Base-by-base conservation (phyloP, 495 filamentous ascomycete genomes). In the Tuber calosporum region DNA sequence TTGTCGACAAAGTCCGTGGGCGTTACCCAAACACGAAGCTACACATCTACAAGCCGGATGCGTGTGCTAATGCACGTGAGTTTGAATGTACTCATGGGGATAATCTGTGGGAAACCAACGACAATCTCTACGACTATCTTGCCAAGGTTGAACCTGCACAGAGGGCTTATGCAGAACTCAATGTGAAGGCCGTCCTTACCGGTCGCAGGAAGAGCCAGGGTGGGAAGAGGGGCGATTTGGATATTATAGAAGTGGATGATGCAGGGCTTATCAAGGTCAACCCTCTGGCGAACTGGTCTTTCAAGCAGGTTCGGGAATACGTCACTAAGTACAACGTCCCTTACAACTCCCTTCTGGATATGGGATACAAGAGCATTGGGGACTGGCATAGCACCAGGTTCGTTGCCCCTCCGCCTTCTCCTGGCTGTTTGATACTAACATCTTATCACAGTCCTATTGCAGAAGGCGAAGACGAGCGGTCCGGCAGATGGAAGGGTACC, bases 111-210 rank as follows among this genome's bases (percentile, higher is more conserved):
- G 91, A 97, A 81, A 87, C 85, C 15, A 91, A 94, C 72, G 87
- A 93, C 58, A 90, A 97, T 79, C 87, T 93, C 58, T 99, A 99
- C 84, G 95, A 99, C 87, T 99, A 91, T 88, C 86, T 93, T 69
- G 95, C 94, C 83, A 99, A 99, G 84, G 95, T 98, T 30, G 95
- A 99, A 85, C 96, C 95, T 20, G 92, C 92, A 69, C 91, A 97
- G 84, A 90, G 95, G 68, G 93, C 95, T 19, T 99, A 97, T 83
- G 84, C 88, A 7, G 91, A 97, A 67, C 86, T 98, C 45, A 88
- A 92, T 73, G 95, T 98, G 41, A 91, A 92, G 73, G 94, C 95
- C 67, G 92, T 98, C 72, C 85, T 99, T 70, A 99, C 96, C n/a
- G 95, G 95, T 42, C 93, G 95, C 66, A 88, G 95, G 66, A 88